Evolutionary conservation across 2,329 filamentous ascomycete genomes (phyloP).

Genomic region (Penicillium sp.): DNA sequence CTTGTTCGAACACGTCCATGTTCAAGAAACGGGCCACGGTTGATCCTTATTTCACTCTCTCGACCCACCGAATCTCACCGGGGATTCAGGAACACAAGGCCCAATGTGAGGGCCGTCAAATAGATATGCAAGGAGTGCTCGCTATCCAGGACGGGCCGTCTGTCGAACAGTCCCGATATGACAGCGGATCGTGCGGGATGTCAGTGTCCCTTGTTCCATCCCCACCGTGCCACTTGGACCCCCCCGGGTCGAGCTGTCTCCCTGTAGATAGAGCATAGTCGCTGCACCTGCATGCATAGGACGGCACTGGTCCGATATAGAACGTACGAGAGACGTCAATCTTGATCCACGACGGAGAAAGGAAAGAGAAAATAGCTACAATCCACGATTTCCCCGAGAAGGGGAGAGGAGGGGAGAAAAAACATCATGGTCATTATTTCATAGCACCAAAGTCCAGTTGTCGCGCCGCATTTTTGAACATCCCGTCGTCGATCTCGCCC

Average conservation of each 20-base stretch:
- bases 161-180: conserved; percentile 2
- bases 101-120: not conserved
- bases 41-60: conserved; percentile 11
- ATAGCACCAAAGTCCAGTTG: conserved; percentile 72
- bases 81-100: not conserved
- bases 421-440: conserved; percentile 15
- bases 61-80: not conserved
- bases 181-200: conserved; percentile 13
- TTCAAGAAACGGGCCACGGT: not conserved
- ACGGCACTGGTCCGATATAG: not conserved
- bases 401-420: no score
- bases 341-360: not conserved
- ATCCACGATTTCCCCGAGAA: no score
- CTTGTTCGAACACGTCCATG: conserved; percentile 1
- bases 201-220: not conserved
- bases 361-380: not conserved
- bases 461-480: conserved; percentile 70
- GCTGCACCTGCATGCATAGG: not conserved
- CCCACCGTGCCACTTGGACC: not conserved
- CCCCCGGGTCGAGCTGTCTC: not conserved
- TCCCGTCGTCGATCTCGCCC: conserved; percentile 66
- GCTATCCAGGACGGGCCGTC: no score
- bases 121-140: not conserved
- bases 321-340: not conserved
- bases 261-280: conserved; percentile 1